Evolutionary conservation across 1,284 basidiomycete genomes (phyloP).

Genomic region (Meira miltonrushii): DNA sequence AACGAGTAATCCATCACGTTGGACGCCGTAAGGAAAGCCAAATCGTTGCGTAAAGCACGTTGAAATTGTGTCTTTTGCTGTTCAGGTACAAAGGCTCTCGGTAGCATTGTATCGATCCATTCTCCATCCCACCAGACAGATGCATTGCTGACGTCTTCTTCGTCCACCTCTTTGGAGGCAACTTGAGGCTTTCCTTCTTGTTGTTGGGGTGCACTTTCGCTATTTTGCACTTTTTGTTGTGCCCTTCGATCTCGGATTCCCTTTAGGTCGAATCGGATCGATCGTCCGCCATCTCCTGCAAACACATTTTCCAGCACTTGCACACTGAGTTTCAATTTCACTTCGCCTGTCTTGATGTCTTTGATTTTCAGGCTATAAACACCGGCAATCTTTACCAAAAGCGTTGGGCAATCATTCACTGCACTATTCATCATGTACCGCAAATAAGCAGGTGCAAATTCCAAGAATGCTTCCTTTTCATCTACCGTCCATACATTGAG

Average conservation of each 20-base stretch:
- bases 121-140: conserved; percentile 23
- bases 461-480: conserved; percentile 45
- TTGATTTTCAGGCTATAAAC: conserved; percentile 48
- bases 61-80: conserved; percentile 32
- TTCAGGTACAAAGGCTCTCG: conserved; percentile 31
- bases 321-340: conserved; percentile 41
- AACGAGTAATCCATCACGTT: conserved; percentile 49
- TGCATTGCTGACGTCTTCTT: conserved; percentile 13
- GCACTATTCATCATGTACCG: conserved; percentile 42
- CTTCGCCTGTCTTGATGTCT: conserved; percentile 32
- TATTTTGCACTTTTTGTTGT: background rate
- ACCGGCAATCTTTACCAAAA: conserved; percentile 46
- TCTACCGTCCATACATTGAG: conserved; percentile 42
- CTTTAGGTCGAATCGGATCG: conserved; percentile 39
- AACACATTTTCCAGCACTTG: conserved; percentile 46
- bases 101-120: conserved; percentile 16
- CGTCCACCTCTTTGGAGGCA: conserved; percentile 9
- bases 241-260: conserved; percentile 40
- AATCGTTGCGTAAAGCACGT: conserved; percentile 36
- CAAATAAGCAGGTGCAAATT: conserved; percentile 43
- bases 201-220: too few relatives aligned
- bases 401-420: conserved; percentile 30
- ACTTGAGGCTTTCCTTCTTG: conserved; percentile 12
- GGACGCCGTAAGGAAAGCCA: conserved; percentile 34
- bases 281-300: conserved; percentile 28